A percentile compares a stretch with the other conserved stretches of the same genome.
Conservation (phyloP, 1,284 basidiomycete genomes). For the Pholiota adiposa region DNA sequence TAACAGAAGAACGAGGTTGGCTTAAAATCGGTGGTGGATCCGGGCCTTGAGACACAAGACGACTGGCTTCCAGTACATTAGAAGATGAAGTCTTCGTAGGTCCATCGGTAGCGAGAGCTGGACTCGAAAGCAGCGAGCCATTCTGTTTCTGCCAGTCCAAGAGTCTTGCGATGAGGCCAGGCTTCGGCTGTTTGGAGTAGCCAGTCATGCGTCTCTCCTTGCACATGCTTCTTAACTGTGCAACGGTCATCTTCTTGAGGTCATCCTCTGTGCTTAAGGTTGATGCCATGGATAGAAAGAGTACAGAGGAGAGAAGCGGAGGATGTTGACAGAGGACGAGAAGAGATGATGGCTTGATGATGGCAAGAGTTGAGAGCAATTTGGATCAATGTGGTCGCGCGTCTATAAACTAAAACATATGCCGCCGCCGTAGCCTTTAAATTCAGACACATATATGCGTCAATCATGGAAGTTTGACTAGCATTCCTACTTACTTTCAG, state of each 20-base stretch:
- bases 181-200: slow-evolving; percentile 70
- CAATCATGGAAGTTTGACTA: too few species aligned
- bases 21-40: too few species aligned
- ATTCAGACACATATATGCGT: too few species aligned
- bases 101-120: not conserved
- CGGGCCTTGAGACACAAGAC: not conserved
- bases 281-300: not conserved
- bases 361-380: too few species aligned
- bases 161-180: slow-evolving; percentile 58
- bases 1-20: too few species aligned
- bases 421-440: too few species aligned
- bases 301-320: too few species aligned
- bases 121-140: not conserved
- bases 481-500: too few species aligned
- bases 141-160: slow-evolving; percentile 21
- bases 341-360: not conserved
- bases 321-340: not conserved
- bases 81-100: not conserved
- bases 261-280: slow-evolving; percentile 21
- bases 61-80: not conserved
- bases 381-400: too few species aligned
- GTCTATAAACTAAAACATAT: too few species aligned
- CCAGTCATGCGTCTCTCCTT: slow-evolving; percentile 63
- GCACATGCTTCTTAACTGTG: slow-evolving; percentile 67
- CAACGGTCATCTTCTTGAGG: slow-evolving; percentile 52